These are phyloP conservation scores for Musa troglodytarum DNA, from an alignment of 176 grass and related monocot genomes.

Conservation along the genomic window DNA sequence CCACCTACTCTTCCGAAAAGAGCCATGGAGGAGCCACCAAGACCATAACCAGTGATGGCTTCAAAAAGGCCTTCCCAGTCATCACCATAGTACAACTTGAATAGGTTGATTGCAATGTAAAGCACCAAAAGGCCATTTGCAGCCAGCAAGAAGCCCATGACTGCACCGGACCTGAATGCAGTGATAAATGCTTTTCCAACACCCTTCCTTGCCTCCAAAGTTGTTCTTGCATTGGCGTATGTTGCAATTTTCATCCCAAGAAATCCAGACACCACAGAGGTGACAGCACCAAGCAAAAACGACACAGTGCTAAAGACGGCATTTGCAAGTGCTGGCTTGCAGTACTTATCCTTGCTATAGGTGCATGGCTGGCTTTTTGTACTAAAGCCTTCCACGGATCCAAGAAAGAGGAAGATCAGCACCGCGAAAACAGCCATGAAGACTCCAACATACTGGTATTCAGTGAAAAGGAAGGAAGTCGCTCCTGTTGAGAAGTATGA, in stretches of 20 bases:
- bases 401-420: conserved; percentile 16
- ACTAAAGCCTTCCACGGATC: conserved; percentile 10
- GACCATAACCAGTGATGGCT: conserved; percentile 11
- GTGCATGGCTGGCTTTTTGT: conserved; percentile 9
- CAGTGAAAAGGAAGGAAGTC: conserved; percentile 11
- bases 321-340: conserved; percentile 8
- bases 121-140: conserved; percentile 8
- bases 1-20: conserved; percentile 11
- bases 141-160: conserved; percentile 11
- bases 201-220: conserved; percentile 12
- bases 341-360: conserved; percentile 15
- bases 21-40: conserved; percentile 13
- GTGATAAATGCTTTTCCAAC: conserved; percentile 8
- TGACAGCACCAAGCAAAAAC: conserved; percentile 7
- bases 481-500: neutral
- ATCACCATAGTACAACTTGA: conserved; percentile 6
- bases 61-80: conserved; percentile 14
- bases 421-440: conserved; percentile 9
- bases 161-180: conserved; percentile 7
- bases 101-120: conserved; percentile 1
- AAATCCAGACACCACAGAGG: conserved; percentile 9
- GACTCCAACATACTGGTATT: conserved; percentile 16
- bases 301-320: conserved; percentile 2
- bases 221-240: conserved; percentile 12
- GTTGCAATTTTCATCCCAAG: conserved; percentile 15